A percentile compares a stretch with the other conserved stretches of the same genome.
phyloP scores from a whole-genome alignment of 331 rosid genomes.

The Malus hybrid region DNA sequence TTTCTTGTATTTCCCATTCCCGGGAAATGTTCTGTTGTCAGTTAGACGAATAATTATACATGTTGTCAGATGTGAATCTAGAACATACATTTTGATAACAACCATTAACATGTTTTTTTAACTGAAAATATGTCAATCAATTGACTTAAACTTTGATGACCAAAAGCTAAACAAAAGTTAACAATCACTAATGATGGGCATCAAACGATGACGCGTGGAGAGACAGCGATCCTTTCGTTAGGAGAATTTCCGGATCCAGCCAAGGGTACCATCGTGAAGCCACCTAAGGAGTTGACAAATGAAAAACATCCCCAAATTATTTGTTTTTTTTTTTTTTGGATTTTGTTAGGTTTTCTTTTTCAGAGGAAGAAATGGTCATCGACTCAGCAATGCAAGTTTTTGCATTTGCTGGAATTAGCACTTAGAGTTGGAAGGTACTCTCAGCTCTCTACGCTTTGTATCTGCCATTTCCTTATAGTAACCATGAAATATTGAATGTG shows the following conservation, averaged over 20 bases:
- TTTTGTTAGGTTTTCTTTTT: too few species aligned
- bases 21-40: not conserved
- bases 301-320: not conserved
- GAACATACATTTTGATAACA: too few species aligned
- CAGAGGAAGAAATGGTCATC: not conserved
- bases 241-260: not conserved
- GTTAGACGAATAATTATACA: too few species aligned
- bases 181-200: not conserved
- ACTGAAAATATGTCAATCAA: not conserved
- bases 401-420: not conserved
- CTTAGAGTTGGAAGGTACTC: not conserved
- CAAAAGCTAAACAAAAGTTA: too few species aligned
- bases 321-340: too few species aligned
- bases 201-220: not conserved
- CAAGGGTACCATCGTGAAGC: not conserved
- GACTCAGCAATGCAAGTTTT: not conserved
- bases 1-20: not conserved
- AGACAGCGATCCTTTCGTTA: not conserved
- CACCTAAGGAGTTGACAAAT: slow-evolving; percentile 7
- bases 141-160: too few species aligned
- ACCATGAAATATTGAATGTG: not conserved
- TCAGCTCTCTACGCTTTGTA: not conserved
- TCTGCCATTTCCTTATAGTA: not conserved
- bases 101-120: not conserved
- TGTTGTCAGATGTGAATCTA: too few species aligned